A percentile compares a stretch with the other conserved stretches of the same genome.
Conservation (phyloP, 2,329 filamentous ascomycete genomes). For the Fragosphaeria purpurea region DNA sequence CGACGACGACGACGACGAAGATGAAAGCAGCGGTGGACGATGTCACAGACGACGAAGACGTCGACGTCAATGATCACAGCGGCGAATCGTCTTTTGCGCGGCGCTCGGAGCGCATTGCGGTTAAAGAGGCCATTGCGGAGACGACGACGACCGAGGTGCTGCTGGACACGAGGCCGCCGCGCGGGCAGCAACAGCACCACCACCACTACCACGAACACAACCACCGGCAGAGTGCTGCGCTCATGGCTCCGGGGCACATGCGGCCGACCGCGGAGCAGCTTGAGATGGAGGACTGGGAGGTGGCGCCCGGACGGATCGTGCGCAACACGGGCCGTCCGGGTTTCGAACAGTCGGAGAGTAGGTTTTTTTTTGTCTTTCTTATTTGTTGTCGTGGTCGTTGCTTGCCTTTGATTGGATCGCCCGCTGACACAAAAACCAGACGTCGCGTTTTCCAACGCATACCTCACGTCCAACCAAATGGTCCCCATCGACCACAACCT, state of each 20-base stretch:
- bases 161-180: no score
- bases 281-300: slow-evolving; percentile 28
- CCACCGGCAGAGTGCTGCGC: background rate
- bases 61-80: no score
- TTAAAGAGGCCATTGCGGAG: background rate
- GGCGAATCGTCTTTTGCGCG: background rate
- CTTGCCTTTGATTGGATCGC: background rate
- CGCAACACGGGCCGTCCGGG: no score
- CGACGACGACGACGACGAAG: no score
- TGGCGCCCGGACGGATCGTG: slow-evolving; percentile 23
- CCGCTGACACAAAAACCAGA: slow-evolving; percentile 11
- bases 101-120: slow-evolving; percentile 10
- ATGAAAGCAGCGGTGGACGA: no score
- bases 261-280: slow-evolving; percentile 10
- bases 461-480: slow-evolving; percentile 16
- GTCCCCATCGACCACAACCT: slow-evolving; percentile 19
- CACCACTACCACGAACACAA: background rate
- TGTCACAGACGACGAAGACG: no score
- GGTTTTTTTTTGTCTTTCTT: slow-evolving; percentile 2
- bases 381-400: background rate
- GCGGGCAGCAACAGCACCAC: background rate
- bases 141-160: background rate
- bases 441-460: slow-evolving; percentile 25
- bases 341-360: slow-evolving; percentile 11
- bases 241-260: no score